A percentile compares a stretch with the other conserved stretches of the same genome.
Conservation (phyloP, 1,284 basidiomycete genomes). For the Cutaneotrichosporon sp. region DNA sequence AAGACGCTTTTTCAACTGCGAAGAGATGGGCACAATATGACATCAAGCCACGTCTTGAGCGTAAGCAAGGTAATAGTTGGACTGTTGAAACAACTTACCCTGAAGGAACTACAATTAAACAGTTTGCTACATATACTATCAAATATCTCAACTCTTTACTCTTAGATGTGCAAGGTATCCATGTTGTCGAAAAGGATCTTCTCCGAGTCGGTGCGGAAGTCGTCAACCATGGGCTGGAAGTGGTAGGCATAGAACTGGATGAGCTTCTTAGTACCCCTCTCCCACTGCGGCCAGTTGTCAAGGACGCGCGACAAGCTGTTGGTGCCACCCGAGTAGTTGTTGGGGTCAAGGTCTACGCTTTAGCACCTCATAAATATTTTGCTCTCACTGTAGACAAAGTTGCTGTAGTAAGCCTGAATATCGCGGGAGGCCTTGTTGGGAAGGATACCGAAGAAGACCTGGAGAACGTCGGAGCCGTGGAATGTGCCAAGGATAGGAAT, state of each 20-base stretch:
- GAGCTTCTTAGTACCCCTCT: conserved; percentile 2
- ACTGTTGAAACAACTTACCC: no score
- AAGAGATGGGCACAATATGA: no score
- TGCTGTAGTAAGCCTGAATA: conserved; percentile 26
- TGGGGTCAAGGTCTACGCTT: conserved; percentile 21
- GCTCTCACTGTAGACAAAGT: conserved; percentile 24
- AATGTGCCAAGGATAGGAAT: conserved; percentile 25
- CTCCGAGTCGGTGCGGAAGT: conserved; percentile 15
- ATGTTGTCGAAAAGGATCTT: conserved; percentile 10
- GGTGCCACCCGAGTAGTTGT: conserved; percentile 21
- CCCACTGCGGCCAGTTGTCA: conserved; percentile 22
- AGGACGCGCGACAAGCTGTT: conserved; percentile 9
- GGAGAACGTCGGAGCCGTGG: conserved; percentile 22
- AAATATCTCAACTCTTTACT: no score
- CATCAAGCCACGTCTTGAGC: no score
- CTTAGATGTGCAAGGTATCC: background rate
- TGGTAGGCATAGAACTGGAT: conserved; percentile 16
- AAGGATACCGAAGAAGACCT: conserved; percentile 26
- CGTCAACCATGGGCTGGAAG: conserved; percentile 16
- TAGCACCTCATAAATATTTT: background rate
- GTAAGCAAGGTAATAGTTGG: no score
- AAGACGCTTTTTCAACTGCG: no score
- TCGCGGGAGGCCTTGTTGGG: conserved; percentile 21
- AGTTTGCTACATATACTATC: no score
- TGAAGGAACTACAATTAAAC: no score